Evolutionary conservation across 2,329 filamentous ascomycete genomes (phyloP).

Genomic region (Xylariaceae sp.): DNA sequence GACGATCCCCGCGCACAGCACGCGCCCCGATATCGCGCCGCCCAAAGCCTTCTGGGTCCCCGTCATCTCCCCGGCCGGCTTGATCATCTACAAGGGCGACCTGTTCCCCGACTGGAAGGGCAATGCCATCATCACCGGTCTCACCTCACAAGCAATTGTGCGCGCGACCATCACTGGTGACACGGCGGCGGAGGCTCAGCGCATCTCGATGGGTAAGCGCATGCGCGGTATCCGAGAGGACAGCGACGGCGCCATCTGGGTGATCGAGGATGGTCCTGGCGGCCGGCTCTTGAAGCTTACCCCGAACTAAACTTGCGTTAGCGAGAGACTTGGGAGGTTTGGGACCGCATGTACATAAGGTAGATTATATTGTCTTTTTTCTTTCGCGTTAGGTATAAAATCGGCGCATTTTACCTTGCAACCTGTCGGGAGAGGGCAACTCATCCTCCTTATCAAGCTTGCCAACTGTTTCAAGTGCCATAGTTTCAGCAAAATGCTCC

Average conservation of each 20-base stretch:
- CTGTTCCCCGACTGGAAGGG: slow-evolving; percentile 39
- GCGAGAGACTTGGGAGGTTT: slow-evolving; percentile 28
- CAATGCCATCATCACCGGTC: slow-evolving; percentile 38
- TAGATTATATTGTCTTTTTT: slow-evolving; percentile 24
- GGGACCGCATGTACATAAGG: slow-evolving; percentile 29
- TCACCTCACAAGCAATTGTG: slow-evolving; percentile 34
- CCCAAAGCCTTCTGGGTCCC: slow-evolving; percentile 40
- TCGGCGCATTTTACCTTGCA: slow-evolving; percentile 21
- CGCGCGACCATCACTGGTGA: slow-evolving; percentile 37
- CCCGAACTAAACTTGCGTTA: slow-evolving; percentile 32
- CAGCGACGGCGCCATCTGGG: slow-evolving; percentile 38
- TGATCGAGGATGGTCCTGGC: slow-evolving; percentile 36
- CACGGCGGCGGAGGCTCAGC: slow-evolving; percentile 38
- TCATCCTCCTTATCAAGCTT: slow-evolving; percentile 23
- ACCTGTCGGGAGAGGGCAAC: slow-evolving; percentile 22
- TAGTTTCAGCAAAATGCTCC: slow-evolving; percentile 1
- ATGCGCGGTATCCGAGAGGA: slow-evolving; percentile 39
- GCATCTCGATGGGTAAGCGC: slow-evolving; percentile 38
- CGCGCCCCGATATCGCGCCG: slow-evolving; percentile 35
- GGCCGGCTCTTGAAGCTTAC: slow-evolving; percentile 40
- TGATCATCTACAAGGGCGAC: slow-evolving; percentile 41
- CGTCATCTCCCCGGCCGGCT: slow-evolving; percentile 39
- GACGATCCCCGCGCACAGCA: slow-evolving; percentile 37
- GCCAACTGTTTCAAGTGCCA: slow-evolving; percentile 14
- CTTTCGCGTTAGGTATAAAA: slow-evolving; percentile 20